A percentile compares a stretch with the other conserved stretches of the same genome.
phyloP scores from a whole-genome alignment of 139 green algal species.

The Choricystis sp. region DNA sequence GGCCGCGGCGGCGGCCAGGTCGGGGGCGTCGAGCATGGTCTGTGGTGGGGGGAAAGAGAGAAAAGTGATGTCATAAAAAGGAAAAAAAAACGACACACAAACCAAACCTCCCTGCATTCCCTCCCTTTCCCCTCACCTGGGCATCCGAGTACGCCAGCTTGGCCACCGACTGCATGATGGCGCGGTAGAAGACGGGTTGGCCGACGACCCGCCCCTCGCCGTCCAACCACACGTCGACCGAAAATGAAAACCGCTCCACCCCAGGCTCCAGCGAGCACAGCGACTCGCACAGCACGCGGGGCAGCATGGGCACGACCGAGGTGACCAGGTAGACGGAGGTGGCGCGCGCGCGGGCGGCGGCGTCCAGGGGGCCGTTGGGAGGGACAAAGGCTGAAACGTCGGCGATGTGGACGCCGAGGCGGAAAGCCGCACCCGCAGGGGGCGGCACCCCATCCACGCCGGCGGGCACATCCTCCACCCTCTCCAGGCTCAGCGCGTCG shows the following conservation, averaged over 20 bases:
- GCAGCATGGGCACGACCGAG: slow-evolving; percentile 75
- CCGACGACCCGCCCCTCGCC: neutral
- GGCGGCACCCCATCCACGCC: neutral
- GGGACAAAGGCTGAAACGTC: slow-evolving; percentile 71
- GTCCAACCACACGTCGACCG: slow-evolving; percentile 18
- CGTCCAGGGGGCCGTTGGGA: slow-evolving; percentile 53
- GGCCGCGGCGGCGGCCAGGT: neutral
- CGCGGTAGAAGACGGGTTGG: slow-evolving; percentile 7
- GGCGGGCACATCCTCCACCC: slow-evolving; percentile 11
- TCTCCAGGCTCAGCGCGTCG: slow-evolving; percentile 71
- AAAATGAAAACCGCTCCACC: slow-evolving; percentile 67
- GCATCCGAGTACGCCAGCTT: slow-evolving; percentile 78
- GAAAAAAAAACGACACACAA: no score
- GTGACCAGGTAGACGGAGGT: slow-evolving; percentile 45
- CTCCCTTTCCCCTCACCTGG: slow-evolving; percentile 54
- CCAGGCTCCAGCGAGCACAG: slow-evolving; percentile 71
- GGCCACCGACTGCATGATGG: slow-evolving; percentile 65
- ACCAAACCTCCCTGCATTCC: slow-evolving; percentile 73
- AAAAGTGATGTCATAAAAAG: neutral
- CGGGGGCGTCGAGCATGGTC: neutral
- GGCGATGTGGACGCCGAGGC: slow-evolving; percentile 79
- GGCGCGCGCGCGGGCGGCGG: slow-evolving; percentile 36
- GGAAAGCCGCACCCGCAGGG: slow-evolving; percentile 8
- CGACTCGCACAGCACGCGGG: slow-evolving; percentile 71
- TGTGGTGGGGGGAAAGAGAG: neutral